Evolutionary conservation across 345 rosid species (phyloP).

Genomic region (Cardiospermum halicacabum): DNA sequence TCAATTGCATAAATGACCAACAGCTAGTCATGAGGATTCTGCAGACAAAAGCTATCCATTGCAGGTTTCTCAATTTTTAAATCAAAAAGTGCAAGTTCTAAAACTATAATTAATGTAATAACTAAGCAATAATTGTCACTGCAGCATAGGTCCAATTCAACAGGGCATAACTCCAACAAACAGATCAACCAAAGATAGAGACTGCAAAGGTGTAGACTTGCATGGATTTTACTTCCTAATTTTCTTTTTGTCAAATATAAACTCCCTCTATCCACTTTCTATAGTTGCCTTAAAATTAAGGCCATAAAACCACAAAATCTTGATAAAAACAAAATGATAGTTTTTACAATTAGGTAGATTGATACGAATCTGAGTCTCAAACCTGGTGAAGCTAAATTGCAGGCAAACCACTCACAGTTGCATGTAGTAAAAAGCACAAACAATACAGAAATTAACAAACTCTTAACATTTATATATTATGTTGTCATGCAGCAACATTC

Average conservation of each 20-base stretch:
- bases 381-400: not conserved
- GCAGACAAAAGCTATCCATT: not conserved
- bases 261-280: not conserved
- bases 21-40: not conserved
- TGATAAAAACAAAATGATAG: not conserved
- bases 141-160: not conserved
- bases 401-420: not conserved
- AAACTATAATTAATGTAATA: not conserved
- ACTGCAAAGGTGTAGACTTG: not conserved
- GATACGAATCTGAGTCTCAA: not conserved
- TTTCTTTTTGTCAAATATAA: not conserved
- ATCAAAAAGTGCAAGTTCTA: not conserved
- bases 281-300: not conserved
- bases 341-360: not conserved
- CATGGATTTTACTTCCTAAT: not conserved
- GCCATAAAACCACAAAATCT: not conserved
- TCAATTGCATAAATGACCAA: not conserved
- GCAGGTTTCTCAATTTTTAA: not conserved
- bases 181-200: not conserved
- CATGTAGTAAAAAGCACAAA: conserved; percentile 9
- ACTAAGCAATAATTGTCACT: conserved; percentile 1
- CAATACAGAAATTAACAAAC: not conserved
- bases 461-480: not conserved
- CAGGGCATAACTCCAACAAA: not conserved
- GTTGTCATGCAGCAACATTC: not conserved